Evolutionary conservation across 1,284 basidiomycete species (phyloP).

Genomic region (Heterobasidion parviporum): DNA sequence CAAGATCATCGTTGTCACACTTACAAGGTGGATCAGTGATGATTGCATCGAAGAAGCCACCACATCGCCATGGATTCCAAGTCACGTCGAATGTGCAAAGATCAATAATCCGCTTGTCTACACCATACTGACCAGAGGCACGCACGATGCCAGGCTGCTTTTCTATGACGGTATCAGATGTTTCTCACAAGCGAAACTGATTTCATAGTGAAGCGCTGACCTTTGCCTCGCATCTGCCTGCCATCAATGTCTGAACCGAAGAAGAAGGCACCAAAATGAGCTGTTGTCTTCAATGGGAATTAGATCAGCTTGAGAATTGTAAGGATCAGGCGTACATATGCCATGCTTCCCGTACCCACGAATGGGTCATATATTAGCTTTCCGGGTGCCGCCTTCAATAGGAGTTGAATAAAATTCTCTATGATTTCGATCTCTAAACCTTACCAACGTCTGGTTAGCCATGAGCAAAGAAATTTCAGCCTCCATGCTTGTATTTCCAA

Average conservation of each 20-base stretch:
- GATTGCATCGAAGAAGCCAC: constrained; percentile 89
- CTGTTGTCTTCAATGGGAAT: constrained; percentile 46
- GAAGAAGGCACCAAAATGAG: constrained; percentile 83
- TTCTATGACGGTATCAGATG: constrained; percentile 24
- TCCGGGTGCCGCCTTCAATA: constrained; percentile 68
- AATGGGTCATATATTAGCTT: constrained; percentile 96
- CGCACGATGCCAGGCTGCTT: constrained; percentile 64
- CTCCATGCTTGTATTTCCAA: constrained; percentile 98
- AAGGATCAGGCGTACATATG: constrained; percentile 52
- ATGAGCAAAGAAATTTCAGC: constrained; percentile 91
- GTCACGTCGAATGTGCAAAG: constrained; percentile 89
- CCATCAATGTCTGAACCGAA: constrained; percentile 97
- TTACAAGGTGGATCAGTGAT: constrained; percentile 89
- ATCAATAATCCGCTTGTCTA: constrained; percentile 72
- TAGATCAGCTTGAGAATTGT: neutral
- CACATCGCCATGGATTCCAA: constrained; percentile 81
- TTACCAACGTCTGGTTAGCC: constrained; percentile 89
- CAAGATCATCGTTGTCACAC: constrained; percentile 17
- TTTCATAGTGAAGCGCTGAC: constrained; percentile 21
- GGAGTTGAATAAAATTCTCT: neutral
- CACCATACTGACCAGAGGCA: constrained; percentile 82
- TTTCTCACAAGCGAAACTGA: neutral
- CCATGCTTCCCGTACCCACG: constrained; percentile 93
- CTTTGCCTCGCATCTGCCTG: constrained; percentile 92
- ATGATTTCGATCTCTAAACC: neutral